Evolutionary conservation across 371 early-diverging fungal species (phyloP).

Genomic region (Mortierella sp.): DNA sequence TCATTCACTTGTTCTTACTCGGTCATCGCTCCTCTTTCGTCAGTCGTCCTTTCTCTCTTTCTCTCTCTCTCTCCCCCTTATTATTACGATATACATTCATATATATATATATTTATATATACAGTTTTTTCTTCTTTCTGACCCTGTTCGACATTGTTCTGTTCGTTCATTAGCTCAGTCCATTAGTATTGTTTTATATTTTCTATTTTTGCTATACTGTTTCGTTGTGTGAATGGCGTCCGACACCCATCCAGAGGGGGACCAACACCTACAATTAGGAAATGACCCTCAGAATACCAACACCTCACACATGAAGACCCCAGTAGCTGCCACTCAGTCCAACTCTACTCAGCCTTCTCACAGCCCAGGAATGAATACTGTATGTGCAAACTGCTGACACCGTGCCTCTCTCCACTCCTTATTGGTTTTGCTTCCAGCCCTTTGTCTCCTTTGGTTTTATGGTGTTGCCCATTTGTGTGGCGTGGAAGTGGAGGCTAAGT

Average conservation of each 20-base stretch:
- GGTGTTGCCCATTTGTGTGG: not conserved
- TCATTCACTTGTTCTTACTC: no score
- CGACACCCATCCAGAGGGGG: conserved; percentile 40
- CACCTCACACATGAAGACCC: not conserved
- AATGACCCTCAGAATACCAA: not conserved
- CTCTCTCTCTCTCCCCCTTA: conserved; percentile 4
- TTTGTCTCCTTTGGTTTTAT: not conserved
- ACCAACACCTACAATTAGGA: conserved; percentile 17
- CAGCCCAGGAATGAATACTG: conserved; percentile 9
- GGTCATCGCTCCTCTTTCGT: no score
- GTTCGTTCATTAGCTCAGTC: conserved; percentile 6
- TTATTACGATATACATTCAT: not conserved
- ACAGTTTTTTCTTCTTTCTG: not conserved
- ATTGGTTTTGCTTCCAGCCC: not conserved
- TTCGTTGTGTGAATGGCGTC: conserved; percentile 29
- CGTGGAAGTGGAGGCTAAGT: conserved; percentile 4
- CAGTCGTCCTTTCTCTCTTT: not conserved
- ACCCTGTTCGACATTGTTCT: not conserved
- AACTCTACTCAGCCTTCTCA: not conserved
- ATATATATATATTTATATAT: no score
- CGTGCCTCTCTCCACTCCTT: not conserved
- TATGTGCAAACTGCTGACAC: conserved; percentile 8
- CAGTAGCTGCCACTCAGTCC: not conserved
- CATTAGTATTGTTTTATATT: not conserved
- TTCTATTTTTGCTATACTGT: conserved; percentile 1